These are phyloP conservation scores for Serendipita indica DNA, from an alignment of 768 basidiomycete species.

Conservation along the genomic window DNA sequence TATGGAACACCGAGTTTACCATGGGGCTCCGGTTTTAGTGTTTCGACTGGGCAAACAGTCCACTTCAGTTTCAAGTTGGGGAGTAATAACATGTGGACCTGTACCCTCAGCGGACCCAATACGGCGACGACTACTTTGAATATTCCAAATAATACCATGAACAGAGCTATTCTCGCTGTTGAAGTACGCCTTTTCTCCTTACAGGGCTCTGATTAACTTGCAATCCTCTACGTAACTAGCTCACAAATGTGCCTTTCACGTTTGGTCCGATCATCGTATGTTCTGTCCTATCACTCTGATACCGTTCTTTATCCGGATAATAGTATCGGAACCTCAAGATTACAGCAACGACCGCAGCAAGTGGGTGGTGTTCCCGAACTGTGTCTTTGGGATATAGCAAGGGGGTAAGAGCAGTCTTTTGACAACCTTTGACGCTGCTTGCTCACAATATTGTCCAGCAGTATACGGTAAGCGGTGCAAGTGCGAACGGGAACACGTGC, in stretches of 20 bases:
- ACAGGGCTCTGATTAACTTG: no score
- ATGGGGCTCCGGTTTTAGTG: neutral
- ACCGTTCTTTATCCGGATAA: neutral
- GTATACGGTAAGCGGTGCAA: neutral
- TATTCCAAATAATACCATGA: conserved; percentile 2
- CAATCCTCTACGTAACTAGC: no score
- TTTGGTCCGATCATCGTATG: neutral
- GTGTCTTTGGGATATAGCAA: neutral
- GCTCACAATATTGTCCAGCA: neutral
- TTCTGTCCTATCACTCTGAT: neutral
- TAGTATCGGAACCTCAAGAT: conserved; percentile 4
- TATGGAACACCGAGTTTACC: conserved; percentile 3
- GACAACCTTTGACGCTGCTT: neutral
- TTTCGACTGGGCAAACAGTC: conserved; percentile 1
- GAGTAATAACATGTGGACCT: neutral
- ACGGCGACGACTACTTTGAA: neutral
- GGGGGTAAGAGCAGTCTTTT: neutral
- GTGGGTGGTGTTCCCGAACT: neutral
- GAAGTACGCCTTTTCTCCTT: no score
- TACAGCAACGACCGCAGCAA: neutral
- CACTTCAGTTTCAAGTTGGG: neutral
- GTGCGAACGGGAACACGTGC: neutral
- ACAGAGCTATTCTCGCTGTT: neutral
- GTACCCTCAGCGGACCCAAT: neutral
- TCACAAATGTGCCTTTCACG: neutral